Conservation (phyloP, 2,329 filamentous ascomycete species). For the Alternaria dauci region DNA sequence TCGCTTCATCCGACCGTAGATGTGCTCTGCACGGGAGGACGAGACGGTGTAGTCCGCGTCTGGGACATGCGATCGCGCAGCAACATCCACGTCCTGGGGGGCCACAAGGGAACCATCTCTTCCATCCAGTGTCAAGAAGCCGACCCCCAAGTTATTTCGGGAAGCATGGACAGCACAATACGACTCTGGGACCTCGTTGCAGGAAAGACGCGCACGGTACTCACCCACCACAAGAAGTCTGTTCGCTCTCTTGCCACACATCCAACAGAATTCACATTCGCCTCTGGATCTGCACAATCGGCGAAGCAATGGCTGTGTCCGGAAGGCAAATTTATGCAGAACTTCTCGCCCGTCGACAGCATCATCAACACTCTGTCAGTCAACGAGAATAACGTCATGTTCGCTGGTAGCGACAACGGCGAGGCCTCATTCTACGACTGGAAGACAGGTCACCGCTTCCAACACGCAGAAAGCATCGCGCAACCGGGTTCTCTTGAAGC, state of each 20-base stretch:
- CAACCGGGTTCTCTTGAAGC: conserved; percentile 94
- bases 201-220: conserved; percentile 92
- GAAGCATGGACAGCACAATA: conserved; percentile 76
- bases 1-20: conserved; percentile 94
- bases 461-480: conserved; percentile 86
- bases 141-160: conserved; percentile 93
- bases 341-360: conserved; percentile 94
- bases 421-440: conserved; percentile 99
- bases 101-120: conserved; percentile 89
- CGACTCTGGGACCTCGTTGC: conserved; percentile 91
- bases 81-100: conserved; percentile 92
- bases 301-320: conserved; percentile 99
- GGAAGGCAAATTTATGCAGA: conserved; percentile 98
- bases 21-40: conserved; percentile 90
- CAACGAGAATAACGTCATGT: conserved; percentile 94
- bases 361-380: conserved; percentile 95
- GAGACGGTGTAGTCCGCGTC: conserved; percentile 91
- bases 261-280: conserved; percentile 95
- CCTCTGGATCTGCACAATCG: conserved; percentile 85
- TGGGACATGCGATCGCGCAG: conserved; percentile 97
- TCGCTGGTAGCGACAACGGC: conserved; percentile 94
- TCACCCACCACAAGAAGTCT: conserved; percentile 99
- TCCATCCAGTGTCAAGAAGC: conserved; percentile 93
- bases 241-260: conserved; percentile 85
- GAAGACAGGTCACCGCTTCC: conserved; percentile 94